A percentile compares a stretch with the other conserved stretches of the same genome.
phyloP scores from a whole-genome alignment of 495 filamentous ascomycete species.

The Aspergillus nanangensis region DNA sequence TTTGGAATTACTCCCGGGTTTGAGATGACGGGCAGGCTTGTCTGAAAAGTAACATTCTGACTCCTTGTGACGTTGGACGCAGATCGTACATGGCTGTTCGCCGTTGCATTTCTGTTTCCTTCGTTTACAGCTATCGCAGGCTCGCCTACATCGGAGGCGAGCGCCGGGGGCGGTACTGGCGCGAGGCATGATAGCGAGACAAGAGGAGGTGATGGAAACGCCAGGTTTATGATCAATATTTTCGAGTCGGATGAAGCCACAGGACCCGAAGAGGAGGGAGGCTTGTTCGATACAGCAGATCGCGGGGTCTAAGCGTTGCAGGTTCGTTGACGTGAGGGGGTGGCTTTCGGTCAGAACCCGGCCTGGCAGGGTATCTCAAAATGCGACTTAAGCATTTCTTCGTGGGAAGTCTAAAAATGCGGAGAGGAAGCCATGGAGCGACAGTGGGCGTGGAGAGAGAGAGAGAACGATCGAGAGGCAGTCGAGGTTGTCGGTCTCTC shows the following conservation, averaged over 20 bases:
- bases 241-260: not conserved
- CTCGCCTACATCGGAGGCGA: conserved; percentile 41
- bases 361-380: too few relatives aligned
- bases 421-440: not conserved
- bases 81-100: conserved; percentile 64
- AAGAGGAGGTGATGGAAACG: not conserved
- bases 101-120: conserved; percentile 81
- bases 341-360: too few relatives aligned
- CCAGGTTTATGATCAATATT: not conserved
- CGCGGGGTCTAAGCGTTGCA: not conserved
- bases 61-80: conserved; percentile 52
- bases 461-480: not conserved
- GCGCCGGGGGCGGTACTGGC: conserved; percentile 30
- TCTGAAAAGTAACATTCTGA: conserved; percentile 42
- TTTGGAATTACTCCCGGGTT: conserved; percentile 24
- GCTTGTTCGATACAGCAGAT: not conserved
- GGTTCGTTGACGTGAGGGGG: not conserved
- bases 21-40: conserved; percentile 35
- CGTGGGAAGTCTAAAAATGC: not conserved
- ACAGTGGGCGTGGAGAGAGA: not conserved
- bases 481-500: not conserved
- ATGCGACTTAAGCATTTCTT: not conserved
- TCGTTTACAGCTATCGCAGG: conserved; percentile 74
- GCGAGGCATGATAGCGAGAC: conserved; percentile 27
- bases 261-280: not conserved